phyloP scores from a whole-genome alignment of 2,329 filamentous ascomycete species.

The Exophiala sp. region DNA sequence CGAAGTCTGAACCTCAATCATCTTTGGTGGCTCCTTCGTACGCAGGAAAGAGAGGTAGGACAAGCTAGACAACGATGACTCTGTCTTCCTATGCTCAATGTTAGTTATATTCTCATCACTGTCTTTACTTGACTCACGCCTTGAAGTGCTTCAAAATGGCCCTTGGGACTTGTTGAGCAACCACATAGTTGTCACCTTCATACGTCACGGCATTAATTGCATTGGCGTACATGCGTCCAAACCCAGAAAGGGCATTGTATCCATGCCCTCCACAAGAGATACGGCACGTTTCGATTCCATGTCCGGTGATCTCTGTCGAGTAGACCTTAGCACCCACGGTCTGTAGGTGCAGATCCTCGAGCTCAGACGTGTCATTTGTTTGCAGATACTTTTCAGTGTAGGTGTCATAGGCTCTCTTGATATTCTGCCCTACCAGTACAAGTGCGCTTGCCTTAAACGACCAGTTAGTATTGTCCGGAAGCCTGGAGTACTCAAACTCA shows the following conservation, averaged over 20 bases:
- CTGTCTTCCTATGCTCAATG: slow-evolving; percentile 16
- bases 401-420: slow-evolving; percentile 25
- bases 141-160: slow-evolving; percentile 29
- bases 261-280: slow-evolving; percentile 25
- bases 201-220: slow-evolving; percentile 29
- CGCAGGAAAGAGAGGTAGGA: slow-evolving; percentile 26
- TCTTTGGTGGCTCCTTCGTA: neutral
- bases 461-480: neutral
- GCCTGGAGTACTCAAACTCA: neutral
- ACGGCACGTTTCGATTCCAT: slow-evolving; percentile 27
- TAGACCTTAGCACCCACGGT: slow-evolving; percentile 28
- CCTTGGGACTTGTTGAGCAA: slow-evolving; percentile 37
- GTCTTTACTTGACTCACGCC: neutral
- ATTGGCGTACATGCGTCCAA: slow-evolving; percentile 21
- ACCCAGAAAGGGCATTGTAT: slow-evolving; percentile 17
- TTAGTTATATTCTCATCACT: neutral
- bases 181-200: slow-evolving; percentile 42
- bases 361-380: slow-evolving; percentile 24
- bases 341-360: slow-evolving; percentile 29
- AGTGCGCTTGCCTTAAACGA: slow-evolving; percentile 18
- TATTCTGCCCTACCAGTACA: slow-evolving; percentile 25
- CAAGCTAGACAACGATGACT: slow-evolving; percentile 22
- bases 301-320: slow-evolving; percentile 24
- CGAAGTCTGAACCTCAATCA: neutral
- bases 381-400: slow-evolving; percentile 24